Percentiles rank a stretch among this genome's conserved stretches.
Conservation (phyloP, 2,329 filamentous ascomycete genomes). For the Proliferodiscus dingleyae region DNA sequence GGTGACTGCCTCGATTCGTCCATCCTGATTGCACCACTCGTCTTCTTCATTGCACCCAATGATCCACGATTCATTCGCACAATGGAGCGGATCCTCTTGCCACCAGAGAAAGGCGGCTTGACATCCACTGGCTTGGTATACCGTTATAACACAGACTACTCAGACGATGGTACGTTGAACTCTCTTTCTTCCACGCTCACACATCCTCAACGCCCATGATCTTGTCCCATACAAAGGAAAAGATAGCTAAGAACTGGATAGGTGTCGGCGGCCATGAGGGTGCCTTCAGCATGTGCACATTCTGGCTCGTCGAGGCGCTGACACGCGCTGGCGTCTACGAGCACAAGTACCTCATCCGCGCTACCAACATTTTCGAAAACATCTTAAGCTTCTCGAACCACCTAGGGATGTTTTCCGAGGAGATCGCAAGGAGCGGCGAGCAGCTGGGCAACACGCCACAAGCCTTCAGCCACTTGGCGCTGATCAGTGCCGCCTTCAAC, state of each 20-base stretch:
- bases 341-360: conserved; percentile 54
- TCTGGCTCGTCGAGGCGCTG: conserved; percentile 77
- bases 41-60: conserved; percentile 75
- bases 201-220: too few species aligned
- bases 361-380: conserved; percentile 70
- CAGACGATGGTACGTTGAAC: too few species aligned
- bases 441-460: conserved; percentile 77
- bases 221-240: too few species aligned
- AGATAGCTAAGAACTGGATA: too few species aligned
- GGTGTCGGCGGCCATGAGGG: conserved; percentile 73
- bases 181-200: too few species aligned
- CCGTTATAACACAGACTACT: conserved; percentile 64
- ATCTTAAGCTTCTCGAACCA: conserved; percentile 75
- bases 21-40: conserved; percentile 69
- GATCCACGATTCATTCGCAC: conserved; percentile 71
- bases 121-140: conserved; percentile 73
- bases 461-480: conserved; percentile 70
- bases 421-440: conserved; percentile 69
- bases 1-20: conserved; percentile 67
- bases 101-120: conserved; percentile 69
- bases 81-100: conserved; percentile 64
- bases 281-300: conserved; percentile 77
- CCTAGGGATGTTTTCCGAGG: conserved; percentile 72
- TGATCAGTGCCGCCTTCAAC: conserved; percentile 75
- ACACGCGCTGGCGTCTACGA: conserved; percentile 64